A percentile compares a stretch with the other conserved stretches of the same genome.
phyloP scores from a whole-genome alignment of 2,329 filamentous ascomycete species.

The Epichloe brachyelytri region DNA sequence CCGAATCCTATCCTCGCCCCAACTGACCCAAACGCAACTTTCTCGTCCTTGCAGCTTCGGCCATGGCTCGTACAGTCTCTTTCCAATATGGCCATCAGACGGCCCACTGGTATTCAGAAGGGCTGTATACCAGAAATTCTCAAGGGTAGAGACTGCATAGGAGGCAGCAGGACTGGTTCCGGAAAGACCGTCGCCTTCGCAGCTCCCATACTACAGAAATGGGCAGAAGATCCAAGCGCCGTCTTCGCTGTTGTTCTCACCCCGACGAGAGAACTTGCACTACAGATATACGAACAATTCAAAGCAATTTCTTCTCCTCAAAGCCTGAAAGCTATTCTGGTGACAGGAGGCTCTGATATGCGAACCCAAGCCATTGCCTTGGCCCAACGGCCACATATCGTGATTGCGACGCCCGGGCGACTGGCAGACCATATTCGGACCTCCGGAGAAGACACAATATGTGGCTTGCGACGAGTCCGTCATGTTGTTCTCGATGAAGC shows the following conservation, averaged over 20 bases:
- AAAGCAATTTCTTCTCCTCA: slow-evolving; percentile 83
- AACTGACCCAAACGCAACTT: slow-evolving; percentile 47
- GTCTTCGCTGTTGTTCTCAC: slow-evolving; percentile 87
- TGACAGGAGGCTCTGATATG: slow-evolving; percentile 92
- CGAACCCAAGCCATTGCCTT: slow-evolving; percentile 76
- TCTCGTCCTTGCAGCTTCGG: slow-evolving; percentile 58
- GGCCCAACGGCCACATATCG: slow-evolving; percentile 69
- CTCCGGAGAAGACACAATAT: slow-evolving; percentile 82
- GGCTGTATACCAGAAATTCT: slow-evolving; percentile 88
- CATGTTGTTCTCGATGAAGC: slow-evolving; percentile 94
- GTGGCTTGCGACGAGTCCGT: slow-evolving; percentile 62
- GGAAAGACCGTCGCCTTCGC: slow-evolving; percentile 97
- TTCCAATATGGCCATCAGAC: slow-evolving; percentile 62
- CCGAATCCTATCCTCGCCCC: slow-evolving; percentile 33
- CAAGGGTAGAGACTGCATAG: slow-evolving; percentile 85
- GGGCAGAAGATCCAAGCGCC: slow-evolving; percentile 81
- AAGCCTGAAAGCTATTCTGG: slow-evolving; percentile 73
- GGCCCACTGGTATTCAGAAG: slow-evolving; percentile 86
- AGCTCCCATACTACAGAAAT: slow-evolving; percentile 84
- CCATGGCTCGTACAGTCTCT: slow-evolving; percentile 86
- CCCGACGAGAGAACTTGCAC: slow-evolving; percentile 78
- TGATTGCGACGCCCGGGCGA: slow-evolving; percentile 88
- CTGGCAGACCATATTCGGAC: slow-evolving; percentile 87
- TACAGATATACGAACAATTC: slow-evolving; percentile 95
- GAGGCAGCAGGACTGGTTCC: slow-evolving; percentile 85